phyloP scores from a whole-genome alignment of 202 grass and related monocot species.

The Panicum hallii region DNA sequence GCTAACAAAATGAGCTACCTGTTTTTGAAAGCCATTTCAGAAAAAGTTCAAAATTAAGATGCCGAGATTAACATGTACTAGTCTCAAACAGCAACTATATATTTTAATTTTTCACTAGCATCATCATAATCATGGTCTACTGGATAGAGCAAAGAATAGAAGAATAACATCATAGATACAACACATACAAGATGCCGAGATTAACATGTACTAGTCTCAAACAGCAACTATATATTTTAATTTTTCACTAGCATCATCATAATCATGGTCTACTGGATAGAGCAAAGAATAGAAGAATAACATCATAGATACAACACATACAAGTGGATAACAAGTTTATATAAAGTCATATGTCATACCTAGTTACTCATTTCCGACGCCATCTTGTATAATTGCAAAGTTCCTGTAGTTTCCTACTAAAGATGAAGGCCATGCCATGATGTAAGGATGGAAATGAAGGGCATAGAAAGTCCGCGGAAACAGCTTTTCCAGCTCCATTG shows the following conservation, averaged over 20 bases:
- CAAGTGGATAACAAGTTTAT: not conserved
- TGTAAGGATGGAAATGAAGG: not conserved
- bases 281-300: not conserved
- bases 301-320: not conserved
- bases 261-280: too few species aligned
- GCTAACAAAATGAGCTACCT: not conserved
- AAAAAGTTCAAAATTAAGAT: not conserved
- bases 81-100: too few species aligned
- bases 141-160: too few species aligned
- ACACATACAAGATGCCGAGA: too few species aligned
- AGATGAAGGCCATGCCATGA: conserved; percentile 2
- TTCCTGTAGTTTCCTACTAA: not conserved
- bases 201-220: not conserved
- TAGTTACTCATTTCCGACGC: not conserved
- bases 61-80: too few species aligned
- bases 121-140: too few species aligned
- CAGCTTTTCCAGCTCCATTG: conserved; percentile 6
- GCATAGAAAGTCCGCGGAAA: not conserved
- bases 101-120: too few species aligned
- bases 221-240: not conserved
- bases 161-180: too few species aligned
- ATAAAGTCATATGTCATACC: not conserved
- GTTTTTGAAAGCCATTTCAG: too few species aligned
- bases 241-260: not conserved
- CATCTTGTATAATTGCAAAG: not conserved